Conservation (phyloP, 352 stramenopile genomes). For the Phytophthora agathidicida region DNA sequence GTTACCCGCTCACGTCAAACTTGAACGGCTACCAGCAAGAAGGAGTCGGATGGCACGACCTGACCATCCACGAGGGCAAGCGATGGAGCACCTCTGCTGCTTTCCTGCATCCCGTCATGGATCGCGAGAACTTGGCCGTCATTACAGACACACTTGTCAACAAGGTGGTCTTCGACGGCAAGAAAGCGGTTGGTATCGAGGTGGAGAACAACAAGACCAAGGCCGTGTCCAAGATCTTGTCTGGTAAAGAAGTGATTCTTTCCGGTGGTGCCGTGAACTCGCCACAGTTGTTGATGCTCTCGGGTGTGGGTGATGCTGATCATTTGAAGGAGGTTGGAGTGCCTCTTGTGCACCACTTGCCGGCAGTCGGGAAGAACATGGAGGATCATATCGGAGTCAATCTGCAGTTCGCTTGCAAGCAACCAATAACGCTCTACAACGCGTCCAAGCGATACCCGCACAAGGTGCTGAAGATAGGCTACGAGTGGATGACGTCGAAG, state of each 20-base stretch:
- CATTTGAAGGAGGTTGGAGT: slow-evolving; percentile 73
- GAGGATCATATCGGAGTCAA: slow-evolving; percentile 87
- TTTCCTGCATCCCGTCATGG: slow-evolving; percentile 69
- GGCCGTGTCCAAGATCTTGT: slow-evolving; percentile 44
- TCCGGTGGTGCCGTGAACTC: slow-evolving; percentile 87
- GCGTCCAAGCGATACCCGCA: slow-evolving; percentile 82
- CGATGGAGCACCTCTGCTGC: slow-evolving; percentile 69
- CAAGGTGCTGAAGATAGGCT: slow-evolving; percentile 76
- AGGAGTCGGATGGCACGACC: slow-evolving; percentile 87
- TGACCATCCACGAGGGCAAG: slow-evolving; percentile 78
- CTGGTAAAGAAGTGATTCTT: slow-evolving; percentile 85
- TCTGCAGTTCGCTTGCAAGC: slow-evolving; percentile 84
- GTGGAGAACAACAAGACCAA: slow-evolving; percentile 66
- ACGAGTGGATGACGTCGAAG: slow-evolving; percentile 72
- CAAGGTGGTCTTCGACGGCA: slow-evolving; percentile 81
- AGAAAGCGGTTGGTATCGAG: slow-evolving; percentile 70
- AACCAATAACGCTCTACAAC: slow-evolving; percentile 87
- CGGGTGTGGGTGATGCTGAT: slow-evolving; percentile 72
- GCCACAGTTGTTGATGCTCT: slow-evolving; percentile 84
- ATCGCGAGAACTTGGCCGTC: slow-evolving; percentile 70
- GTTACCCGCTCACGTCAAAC: slow-evolving; percentile 80
- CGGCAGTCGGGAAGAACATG: slow-evolving; percentile 84
- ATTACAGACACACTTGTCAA: slow-evolving; percentile 84
- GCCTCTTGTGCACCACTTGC: slow-evolving; percentile 70
- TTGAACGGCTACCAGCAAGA: slow-evolving; percentile 90